Evolutionary conservation across 371 early-diverging fungal species (phyloP).

Genomic region (Circinella minor): DNA sequence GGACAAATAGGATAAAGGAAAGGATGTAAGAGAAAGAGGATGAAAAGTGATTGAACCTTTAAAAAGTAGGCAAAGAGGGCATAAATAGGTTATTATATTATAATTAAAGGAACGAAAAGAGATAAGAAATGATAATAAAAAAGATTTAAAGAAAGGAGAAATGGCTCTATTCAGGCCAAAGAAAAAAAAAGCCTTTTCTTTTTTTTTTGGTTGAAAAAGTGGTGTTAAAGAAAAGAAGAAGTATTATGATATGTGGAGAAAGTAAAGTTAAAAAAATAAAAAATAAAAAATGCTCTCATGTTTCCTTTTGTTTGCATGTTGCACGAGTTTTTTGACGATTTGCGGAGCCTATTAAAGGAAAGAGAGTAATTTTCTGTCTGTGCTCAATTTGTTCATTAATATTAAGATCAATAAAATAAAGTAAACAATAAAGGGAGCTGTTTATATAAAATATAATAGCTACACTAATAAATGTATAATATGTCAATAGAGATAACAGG

Average conservation of each 20-base stretch:
- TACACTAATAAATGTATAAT: too few relatives aligned
- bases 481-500: too few relatives aligned
- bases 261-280: not conserved
- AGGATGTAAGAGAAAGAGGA: not conserved
- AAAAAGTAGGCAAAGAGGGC: not conserved
- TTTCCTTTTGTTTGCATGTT: conserved; percentile 8
- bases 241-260: not conserved
- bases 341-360: not conserved
- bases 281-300: not conserved
- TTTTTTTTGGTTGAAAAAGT: too few relatives aligned
- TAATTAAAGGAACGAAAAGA: conserved; percentile 1
- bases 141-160: conserved; percentile 1
- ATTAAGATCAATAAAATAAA: too few relatives aligned
- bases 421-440: too few relatives aligned
- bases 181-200: not conserved
- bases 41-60: not conserved
- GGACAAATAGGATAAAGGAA: not conserved
- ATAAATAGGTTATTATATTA: not conserved
- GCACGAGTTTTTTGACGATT: not conserved
- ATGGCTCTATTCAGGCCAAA: not conserved
- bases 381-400: too few relatives aligned
- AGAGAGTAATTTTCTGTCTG: too few relatives aligned
- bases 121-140: not conserved
- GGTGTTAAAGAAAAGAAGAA: not conserved
- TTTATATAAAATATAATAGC: too few relatives aligned